Evolutionary conservation across 1,284 basidiomycete species (phyloP), one percentile per base, ranked within the genome.

Genomic region (Rhodotorula sp.): DNA sequence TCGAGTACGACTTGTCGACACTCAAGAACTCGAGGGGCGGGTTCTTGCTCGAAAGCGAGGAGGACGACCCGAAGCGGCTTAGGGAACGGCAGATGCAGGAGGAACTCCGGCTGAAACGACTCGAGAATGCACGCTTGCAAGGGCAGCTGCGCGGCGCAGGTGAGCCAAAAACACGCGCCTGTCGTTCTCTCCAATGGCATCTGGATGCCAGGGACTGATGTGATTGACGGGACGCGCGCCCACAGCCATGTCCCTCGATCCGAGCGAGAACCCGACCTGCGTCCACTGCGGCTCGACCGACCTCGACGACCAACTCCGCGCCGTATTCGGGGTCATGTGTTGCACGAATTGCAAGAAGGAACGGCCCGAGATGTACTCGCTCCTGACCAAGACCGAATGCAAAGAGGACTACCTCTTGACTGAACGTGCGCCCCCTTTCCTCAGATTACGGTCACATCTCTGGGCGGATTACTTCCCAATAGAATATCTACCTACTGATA

Each of bases 341-440:
- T 99, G 95, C 82, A 89, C 89, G 75, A 87, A 85, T 74, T 98
- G 95, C 82, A 91, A 94, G 82, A 88, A 93, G 77, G 88, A 90
- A 74, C 85, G 87, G 63, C 91, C 93, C 14, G 95, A 98, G 78
- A 89, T 89, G 80, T 99, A 97, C 80, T 93, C 92, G 80, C 83
- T 99, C 3, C 82, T 99, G 63, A 99, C 96, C 1, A 99, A 99
- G 84, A 98, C 96, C 0, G 96, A 99, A 81, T 98, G 95, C 81
- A 97, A 96, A 82, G 91, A 94, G 84, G 81, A 82, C 70, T 82
- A 82, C 70, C 75, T 82, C 18, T 72, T 82, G 24, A 82, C 81
- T n/a, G 81, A 82, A 62, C 78, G 93, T 91, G 66, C 66, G 84
- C 61, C 6, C 10, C 37, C 10, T 61, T 53, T 30, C 53, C 37